Evolutionary conservation across 108 stramenopile species (phyloP), one percentile per base, ranked within the genome.

Genomic region (Craspedostauros australis): DNA sequence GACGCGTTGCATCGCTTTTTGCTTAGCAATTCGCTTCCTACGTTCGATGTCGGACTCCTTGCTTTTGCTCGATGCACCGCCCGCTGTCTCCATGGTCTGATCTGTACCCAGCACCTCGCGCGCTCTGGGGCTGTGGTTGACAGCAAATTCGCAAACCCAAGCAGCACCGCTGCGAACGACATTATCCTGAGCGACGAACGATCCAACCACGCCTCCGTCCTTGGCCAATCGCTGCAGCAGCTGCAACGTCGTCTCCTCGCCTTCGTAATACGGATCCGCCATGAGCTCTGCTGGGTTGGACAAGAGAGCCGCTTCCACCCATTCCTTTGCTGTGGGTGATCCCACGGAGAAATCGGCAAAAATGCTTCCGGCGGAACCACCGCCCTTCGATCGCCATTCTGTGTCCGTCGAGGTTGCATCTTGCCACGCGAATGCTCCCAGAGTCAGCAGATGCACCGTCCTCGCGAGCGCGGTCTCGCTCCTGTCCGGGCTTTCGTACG

Each of bases 401-500:
- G 40, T 60, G 37, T 59, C 50, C 16, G 28, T 46, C 11, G 38
- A 23, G 9, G 22, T 42, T 18, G 78, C 81, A 45, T 67, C 62
- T 40, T 63, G 43, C 89, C 89, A 91, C 23, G 81, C 75, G 62
- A 68, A 85, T 8, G 79, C 80, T 32, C 85, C 89, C 0, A 91
- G 67, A 4, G 89, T 91, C 24, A 91, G 57, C 12, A 91, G 50
- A 54, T 91, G 85, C 9, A 91, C 66, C 18, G 83, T 83, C 37
- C 89, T 55, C 34, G 81, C 80, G 32, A 91, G 39, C 21, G 81
- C 74, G 27, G 85, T 85, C 57, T 91, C 89, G 47, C 89, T 91
- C 46, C 57, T 77, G 15, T 74, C 74, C 4, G 60, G 67, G 6
- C 31, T 40, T 15, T 84, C 80, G 50, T 91, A 91, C 51, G 76